Conservation (phyloP, 208 protist species). For the Naegleria fowleri region DNA sequence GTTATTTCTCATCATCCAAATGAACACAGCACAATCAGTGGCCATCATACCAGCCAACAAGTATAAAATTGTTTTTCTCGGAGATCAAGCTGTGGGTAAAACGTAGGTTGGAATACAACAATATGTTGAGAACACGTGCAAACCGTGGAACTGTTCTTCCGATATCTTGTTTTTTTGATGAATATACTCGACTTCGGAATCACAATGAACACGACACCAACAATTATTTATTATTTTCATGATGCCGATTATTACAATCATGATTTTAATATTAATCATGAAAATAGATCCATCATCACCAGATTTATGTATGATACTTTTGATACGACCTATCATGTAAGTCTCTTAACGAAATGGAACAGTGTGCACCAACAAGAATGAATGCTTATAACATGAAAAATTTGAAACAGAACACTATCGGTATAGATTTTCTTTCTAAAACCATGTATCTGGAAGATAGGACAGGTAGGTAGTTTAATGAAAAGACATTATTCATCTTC, state of each 20-base stretch:
- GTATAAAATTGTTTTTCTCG: slow-evolving; percentile 95
- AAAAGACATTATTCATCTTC: not conserved
- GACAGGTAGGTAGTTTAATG: slow-evolving; percentile 56
- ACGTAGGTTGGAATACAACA: slow-evolving; percentile 32
- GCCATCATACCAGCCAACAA: slow-evolving; percentile 49
- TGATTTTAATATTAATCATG: not conserved
- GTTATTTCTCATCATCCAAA: too few relatives aligned
- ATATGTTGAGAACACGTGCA: too few relatives aligned
- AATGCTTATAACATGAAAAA: not conserved
- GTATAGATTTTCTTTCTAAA: slow-evolving; percentile 98
- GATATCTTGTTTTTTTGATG: not conserved
- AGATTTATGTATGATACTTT: slow-evolving; percentile 97
- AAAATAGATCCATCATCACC: slow-evolving; percentile 89
- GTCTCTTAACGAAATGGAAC: slow-evolving; percentile 15
- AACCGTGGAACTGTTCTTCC: too few relatives aligned
- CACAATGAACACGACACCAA: not conserved
- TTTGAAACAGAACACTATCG: slow-evolving; percentile 85
- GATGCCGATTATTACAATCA: not conserved
- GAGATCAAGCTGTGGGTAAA: slow-evolving; percentile 93
- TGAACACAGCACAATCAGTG: not conserved
- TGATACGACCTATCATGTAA: slow-evolving; percentile 62
- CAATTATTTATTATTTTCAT: not conserved
- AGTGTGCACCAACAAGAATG: not conserved
- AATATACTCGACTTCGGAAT: not conserved
- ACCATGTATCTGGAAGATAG: slow-evolving; percentile 91